Conservation (phyloP, 2,329 filamentous ascomycete species). For the Aspergillus novofumigatus region DNA sequence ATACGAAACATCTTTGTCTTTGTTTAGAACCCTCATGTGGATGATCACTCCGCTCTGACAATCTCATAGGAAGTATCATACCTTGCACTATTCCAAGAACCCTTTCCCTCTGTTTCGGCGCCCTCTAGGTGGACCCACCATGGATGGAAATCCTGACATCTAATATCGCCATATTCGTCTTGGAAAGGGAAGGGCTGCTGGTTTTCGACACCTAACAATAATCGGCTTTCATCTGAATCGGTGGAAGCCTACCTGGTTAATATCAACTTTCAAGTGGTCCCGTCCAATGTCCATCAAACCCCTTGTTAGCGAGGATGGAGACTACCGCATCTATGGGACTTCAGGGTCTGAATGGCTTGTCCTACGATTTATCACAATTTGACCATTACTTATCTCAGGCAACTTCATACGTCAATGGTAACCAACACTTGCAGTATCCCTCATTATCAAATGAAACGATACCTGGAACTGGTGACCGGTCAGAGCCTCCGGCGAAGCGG, state of each 20-base stretch:
- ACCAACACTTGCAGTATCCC: not conserved
- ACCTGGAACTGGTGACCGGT: not conserved
- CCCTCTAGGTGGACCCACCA: conserved; percentile 21
- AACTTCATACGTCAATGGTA: conserved; percentile 1
- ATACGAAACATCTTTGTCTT: not conserved
- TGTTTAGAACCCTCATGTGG: not conserved
- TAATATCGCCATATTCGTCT: conserved; percentile 16
- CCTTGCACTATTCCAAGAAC: conserved; percentile 9
- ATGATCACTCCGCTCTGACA: conserved; percentile 5
- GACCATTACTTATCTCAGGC: conserved; percentile 12
- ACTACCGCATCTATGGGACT: conserved; percentile 17
- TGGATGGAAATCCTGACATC: conserved; percentile 19
- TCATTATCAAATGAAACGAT: conserved; percentile 3
- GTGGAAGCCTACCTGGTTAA: not conserved
- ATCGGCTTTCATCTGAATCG: not conserved
- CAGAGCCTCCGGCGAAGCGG: conserved; percentile 19
- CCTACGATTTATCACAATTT: conserved; percentile 6
- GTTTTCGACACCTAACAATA: not conserved
- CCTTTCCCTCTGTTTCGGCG: conserved; percentile 9
- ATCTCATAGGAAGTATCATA: conserved; percentile 6
- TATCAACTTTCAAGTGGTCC: not conserved
- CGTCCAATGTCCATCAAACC: not conserved
- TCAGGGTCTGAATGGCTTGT: conserved; percentile 11
- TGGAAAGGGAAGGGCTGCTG: conserved; percentile 7
- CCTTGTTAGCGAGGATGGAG: conserved; percentile 22